phyloP scores from a whole-genome alignment of 352 stramenopile species.

The Globisporangium middletonii region DNA sequence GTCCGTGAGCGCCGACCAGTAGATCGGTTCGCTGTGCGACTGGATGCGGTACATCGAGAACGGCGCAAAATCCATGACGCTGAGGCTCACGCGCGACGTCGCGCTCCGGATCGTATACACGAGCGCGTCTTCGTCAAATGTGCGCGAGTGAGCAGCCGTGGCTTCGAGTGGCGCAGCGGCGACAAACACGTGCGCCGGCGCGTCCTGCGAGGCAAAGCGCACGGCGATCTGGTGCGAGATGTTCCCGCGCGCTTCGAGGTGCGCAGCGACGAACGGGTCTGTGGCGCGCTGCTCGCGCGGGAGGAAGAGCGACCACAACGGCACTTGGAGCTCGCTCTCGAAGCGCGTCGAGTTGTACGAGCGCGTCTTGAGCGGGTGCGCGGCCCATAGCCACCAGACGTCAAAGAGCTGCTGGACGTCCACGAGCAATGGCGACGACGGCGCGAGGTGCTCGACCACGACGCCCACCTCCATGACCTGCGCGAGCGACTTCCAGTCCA shows the following conservation, averaged over 20 bases:
- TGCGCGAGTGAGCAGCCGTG: conserved; percentile 35
- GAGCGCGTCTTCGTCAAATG: conserved; percentile 67
- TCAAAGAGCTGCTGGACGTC: conserved; percentile 67
- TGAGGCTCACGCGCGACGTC: conserved; percentile 47
- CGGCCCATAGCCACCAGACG: conserved; percentile 64
- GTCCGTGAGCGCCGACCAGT: conserved; percentile 62
- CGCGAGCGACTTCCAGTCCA: conserved; percentile 83
- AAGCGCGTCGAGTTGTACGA: conserved; percentile 56
- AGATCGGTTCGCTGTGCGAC: conserved; percentile 41
- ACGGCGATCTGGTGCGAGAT: conserved; percentile 48
- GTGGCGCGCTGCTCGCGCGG: conserved; percentile 18
- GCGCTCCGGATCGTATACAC: conserved; percentile 70
- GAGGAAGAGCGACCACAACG: conserved; percentile 52
- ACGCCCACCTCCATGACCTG: conserved; percentile 86
- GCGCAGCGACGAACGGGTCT: conserved; percentile 46
- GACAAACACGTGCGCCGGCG: conserved; percentile 40
- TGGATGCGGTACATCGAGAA: conserved; percentile 56
- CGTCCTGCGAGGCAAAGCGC: conserved; percentile 7
- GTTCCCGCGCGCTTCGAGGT: conserved; percentile 38
- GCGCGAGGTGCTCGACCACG: conserved; percentile 39
- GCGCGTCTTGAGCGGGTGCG: conserved; percentile 21
- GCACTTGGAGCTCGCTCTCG: conserved; percentile 48
- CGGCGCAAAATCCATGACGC: conserved; percentile 79
- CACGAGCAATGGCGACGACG: conserved; percentile 25
- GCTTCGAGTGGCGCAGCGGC: conserved; percentile 55